These are phyloP conservation scores for Hygrocybe punicea DNA, from an alignment of 768 basidiomycete genomes.

Conservation along the genomic window DNA sequence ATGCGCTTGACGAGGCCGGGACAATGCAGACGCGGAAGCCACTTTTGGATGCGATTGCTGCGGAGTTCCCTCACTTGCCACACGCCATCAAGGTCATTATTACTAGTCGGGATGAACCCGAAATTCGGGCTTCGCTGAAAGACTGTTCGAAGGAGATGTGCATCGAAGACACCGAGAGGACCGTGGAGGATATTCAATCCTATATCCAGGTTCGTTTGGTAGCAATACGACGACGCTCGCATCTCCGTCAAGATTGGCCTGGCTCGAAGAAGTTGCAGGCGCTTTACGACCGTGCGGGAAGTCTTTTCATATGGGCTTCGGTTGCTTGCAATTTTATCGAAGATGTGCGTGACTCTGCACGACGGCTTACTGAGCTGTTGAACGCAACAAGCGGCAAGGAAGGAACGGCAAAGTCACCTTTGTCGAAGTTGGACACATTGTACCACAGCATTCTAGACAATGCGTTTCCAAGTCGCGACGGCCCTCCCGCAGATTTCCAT, in stretches of 20 bases:
- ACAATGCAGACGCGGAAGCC: neutral
- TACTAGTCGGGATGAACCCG: too few relatives aligned
- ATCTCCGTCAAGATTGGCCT: slow-evolving; percentile 12
- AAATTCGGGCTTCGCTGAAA: too few relatives aligned
- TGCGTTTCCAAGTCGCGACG: neutral
- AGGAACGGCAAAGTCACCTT: neutral
- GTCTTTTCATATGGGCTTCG: too few relatives aligned
- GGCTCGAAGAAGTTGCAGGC: too few relatives aligned
- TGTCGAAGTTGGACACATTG: neutral
- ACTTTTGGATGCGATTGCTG: too few relatives aligned
- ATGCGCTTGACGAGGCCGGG: slow-evolving; percentile 8
- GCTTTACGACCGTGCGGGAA: too few relatives aligned
- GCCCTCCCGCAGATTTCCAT: neutral
- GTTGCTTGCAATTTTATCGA: slow-evolving; percentile 18
- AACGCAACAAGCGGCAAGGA: neutral
- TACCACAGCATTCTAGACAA: slow-evolving; percentile 1
- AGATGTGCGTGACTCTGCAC: neutral
- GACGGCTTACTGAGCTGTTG: neutral
- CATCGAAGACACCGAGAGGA: too few relatives aligned
- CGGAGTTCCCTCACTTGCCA: too few relatives aligned
- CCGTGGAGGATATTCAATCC: neutral
- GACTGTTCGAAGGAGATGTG: too few relatives aligned
- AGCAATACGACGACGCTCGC: neutral
- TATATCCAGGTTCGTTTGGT: neutral
- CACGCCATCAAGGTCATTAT: too few relatives aligned